Evolutionary conservation across 1,139 yeast species (phyloP).

Genomic region (Lodderomyces pseudojiufengensis): DNA sequence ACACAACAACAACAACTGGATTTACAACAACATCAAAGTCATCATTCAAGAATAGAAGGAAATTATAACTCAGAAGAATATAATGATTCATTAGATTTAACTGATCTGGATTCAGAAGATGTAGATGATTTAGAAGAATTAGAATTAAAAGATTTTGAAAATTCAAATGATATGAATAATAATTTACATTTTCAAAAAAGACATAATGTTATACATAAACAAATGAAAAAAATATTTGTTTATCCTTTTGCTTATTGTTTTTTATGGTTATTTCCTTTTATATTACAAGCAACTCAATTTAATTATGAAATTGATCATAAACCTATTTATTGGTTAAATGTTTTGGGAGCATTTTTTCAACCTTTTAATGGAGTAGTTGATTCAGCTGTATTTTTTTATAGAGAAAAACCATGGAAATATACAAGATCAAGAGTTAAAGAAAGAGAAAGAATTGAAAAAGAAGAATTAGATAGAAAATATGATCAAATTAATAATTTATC

Average conservation of each 20-base stretch:
- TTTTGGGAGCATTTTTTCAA: constrained; percentile 70
- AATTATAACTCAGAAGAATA: constrained; percentile 7
- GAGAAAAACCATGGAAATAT: constrained; percentile 76
- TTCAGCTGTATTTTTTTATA: constrained; percentile 65
- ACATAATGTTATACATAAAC: constrained; percentile 66
- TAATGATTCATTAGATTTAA: constrained; percentile 2
- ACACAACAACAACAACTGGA: no score
- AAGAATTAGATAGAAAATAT: no score
- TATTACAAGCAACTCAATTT: constrained; percentile 61
- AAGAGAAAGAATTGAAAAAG: background rate
- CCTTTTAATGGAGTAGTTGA: constrained; percentile 81
- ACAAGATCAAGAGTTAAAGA: constrained; percentile 19
- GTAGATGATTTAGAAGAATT: constrained; percentile 14
- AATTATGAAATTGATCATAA: constrained; percentile 45
- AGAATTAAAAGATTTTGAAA: constrained; percentile 7
- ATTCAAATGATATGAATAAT: constrained; percentile 47
- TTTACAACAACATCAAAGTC: background rate
- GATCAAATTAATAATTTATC: background rate
- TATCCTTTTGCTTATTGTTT: constrained; percentile 81
- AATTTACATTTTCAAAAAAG: constrained; percentile 57
- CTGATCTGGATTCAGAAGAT: constrained; percentile 6
- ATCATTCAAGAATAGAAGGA: background rate
- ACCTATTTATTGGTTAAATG: constrained; percentile 63
- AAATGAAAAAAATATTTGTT: constrained; percentile 74
- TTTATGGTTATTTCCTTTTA: constrained; percentile 78